Conservation (phyloP, 1,284 basidiomycete species). For the Amylostereum areolatum region DNA sequence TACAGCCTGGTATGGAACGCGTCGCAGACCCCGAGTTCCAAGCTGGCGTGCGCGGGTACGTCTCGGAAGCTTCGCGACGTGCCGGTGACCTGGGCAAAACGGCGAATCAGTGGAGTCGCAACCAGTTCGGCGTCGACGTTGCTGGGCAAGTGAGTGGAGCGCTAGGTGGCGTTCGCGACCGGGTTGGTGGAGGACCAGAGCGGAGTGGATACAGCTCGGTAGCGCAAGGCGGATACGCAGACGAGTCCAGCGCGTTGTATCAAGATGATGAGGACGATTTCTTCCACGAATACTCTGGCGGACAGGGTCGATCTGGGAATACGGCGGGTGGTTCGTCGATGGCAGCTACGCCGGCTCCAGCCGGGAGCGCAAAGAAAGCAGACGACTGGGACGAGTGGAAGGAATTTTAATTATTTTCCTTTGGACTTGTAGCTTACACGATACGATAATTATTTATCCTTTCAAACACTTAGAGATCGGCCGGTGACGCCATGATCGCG, state of each 20-base stretch:
- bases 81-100: constrained; percentile 51
- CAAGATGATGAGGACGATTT: constrained; percentile 44
- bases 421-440: neutral
- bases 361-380: constrained; percentile 32
- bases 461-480: neutral
- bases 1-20: constrained; percentile 76
- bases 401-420: constrained; percentile 47
- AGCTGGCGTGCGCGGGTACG: constrained; percentile 63
- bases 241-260: constrained; percentile 52
- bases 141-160: constrained; percentile 60
- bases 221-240: constrained; percentile 30
- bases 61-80: constrained; percentile 58
- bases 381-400: constrained; percentile 74
- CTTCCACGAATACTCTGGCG: constrained; percentile 45
- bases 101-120: constrained; percentile 69
- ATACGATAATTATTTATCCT: neutral
- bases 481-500: neutral
- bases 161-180: constrained; percentile 49
- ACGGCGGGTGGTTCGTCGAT: constrained; percentile 9
- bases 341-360: constrained; percentile 15
- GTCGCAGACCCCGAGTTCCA: constrained; percentile 74
- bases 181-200: constrained; percentile 33
- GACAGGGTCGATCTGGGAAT: constrained; percentile 14
- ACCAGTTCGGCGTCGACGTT: constrained; percentile 75
- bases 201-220: constrained; percentile 54